These are phyloP conservation scores for Candolleomyces eurysporus DNA, from an alignment of 768 basidiomycete genomes.

Conservation along the genomic window DNA sequence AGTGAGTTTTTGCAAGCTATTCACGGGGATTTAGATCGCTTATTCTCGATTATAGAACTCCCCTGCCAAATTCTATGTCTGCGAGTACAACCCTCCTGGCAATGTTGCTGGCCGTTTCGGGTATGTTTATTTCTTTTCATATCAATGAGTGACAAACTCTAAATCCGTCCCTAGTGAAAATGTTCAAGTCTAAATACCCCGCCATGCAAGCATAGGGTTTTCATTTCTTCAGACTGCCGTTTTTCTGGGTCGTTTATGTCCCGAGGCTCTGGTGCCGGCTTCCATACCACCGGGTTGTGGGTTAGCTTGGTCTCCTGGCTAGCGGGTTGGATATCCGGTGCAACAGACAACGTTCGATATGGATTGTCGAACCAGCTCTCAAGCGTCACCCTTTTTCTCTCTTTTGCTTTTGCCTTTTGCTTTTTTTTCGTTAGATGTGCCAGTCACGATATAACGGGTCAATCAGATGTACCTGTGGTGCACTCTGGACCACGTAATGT, in stretches of 20 bases:
- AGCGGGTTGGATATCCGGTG: no score
- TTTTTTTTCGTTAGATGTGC: neutral
- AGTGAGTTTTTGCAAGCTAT: constrained; percentile 31
- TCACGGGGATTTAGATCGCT: neutral
- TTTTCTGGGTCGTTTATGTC: no score
- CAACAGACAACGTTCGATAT: no score
- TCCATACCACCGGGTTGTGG: no score
- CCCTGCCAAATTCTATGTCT: constrained; percentile 58
- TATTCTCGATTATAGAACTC: neutral
- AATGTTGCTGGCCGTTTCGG: constrained; percentile 62
- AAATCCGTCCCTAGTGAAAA: constrained; percentile 32
- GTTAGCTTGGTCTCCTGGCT: no score
- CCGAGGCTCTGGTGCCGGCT: no score
- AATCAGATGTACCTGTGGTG: neutral
- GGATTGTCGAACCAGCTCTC: no score
- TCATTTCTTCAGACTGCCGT: no score
- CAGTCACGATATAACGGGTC: neutral
- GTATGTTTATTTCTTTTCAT: constrained; percentile 36
- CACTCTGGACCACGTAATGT: neutral
- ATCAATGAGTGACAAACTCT: neutral
- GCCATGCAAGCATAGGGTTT: neutral
- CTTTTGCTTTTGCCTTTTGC: neutral
- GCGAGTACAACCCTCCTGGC: constrained; percentile 65
- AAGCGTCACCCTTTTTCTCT: neutral
- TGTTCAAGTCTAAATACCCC: constrained; percentile 28